phyloP scores from a whole-genome alignment of 2,329 filamentous ascomycete genomes.

The Paecilomyces variotii region DNA sequence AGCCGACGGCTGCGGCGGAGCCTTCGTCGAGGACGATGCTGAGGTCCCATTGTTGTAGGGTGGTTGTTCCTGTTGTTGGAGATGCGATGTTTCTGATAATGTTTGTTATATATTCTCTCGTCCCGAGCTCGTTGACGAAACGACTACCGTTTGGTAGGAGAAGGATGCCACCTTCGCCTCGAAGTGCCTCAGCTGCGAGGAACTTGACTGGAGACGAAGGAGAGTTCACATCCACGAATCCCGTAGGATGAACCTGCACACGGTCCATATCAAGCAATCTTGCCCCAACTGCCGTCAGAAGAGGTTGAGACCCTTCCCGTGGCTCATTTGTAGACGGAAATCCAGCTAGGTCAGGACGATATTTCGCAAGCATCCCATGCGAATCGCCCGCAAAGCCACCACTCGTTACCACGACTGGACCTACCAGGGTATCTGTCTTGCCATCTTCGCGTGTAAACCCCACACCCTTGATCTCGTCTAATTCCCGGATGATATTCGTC shows the following conservation, averaged over 20 bases:
- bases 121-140: constrained; percentile 58
- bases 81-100: constrained; percentile 40
- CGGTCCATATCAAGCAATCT: constrained; percentile 39
- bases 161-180: constrained; percentile 56
- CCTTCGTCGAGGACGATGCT: constrained; percentile 54
- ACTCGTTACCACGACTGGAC: constrained; percentile 52
- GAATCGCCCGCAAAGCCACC: constrained; percentile 59
- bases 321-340: constrained; percentile 58
- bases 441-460: constrained; percentile 36
- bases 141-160: constrained; percentile 36
- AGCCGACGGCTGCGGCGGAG: constrained; percentile 43
- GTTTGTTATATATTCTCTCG: constrained; percentile 48
- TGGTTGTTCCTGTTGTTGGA: constrained; percentile 11
- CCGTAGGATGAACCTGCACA: constrained; percentile 59
- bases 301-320: constrained; percentile 44
- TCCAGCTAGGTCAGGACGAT: constrained; percentile 52
- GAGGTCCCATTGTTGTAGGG: constrained; percentile 49
- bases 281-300: constrained; percentile 34
- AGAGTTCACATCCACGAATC: constrained; percentile 51
- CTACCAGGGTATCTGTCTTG: constrained; percentile 30
- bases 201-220: constrained; percentile 47
- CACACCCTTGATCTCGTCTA: constrained; percentile 43
- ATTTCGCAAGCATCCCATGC: constrained; percentile 46
- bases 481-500: constrained; percentile 38
- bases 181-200: constrained; percentile 54